phyloP scores from a whole-genome alignment of 2,329 filamentous ascomycete species.

The Bipolaris victoriae region DNA sequence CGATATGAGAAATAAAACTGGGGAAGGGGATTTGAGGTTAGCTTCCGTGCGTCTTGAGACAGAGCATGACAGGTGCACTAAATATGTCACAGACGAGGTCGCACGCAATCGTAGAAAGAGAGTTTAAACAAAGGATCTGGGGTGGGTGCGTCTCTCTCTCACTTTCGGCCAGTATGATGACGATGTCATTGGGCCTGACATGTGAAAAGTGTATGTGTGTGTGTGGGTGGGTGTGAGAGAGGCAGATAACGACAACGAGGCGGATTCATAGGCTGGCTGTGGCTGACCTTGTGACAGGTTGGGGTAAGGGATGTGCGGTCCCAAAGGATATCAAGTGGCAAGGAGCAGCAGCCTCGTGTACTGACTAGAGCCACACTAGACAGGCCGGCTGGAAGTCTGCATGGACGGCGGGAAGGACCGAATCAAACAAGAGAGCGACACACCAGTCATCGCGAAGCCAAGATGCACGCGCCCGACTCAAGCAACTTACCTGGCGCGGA shows the following conservation, averaged over 20 bases:
- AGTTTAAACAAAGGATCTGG: conserved; percentile 12
- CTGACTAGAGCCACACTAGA: conserved; percentile 7
- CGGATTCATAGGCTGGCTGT: conserved; percentile 23
- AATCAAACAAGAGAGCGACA: conserved; percentile 37
- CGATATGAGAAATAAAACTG: conserved; percentile 28
- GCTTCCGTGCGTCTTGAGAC: conserved; percentile 15
- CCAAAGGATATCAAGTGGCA: conserved; percentile 30
- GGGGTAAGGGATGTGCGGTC: conserved; percentile 15
- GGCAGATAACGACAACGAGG: conserved; percentile 19
- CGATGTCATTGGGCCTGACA: conserved; percentile 37
- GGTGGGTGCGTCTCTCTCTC: background rate
- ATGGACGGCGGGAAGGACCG: conserved; percentile 37
- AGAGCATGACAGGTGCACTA: conserved; percentile 30
- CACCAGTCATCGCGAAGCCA: conserved; percentile 37
- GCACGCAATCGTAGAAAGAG: conserved; percentile 9
- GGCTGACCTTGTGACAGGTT: conserved; percentile 31
- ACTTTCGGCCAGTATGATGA: conserved; percentile 1
- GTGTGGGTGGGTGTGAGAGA: conserved; percentile 7
- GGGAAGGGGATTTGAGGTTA: conserved; percentile 22
- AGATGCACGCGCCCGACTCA: conserved; percentile 22
- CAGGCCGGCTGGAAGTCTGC: conserved; percentile 28
- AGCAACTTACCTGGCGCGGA: conserved; percentile 9
- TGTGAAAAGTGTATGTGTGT: conserved; percentile 19
- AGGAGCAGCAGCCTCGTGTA: conserved; percentile 39
- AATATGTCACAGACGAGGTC: conserved; percentile 24